Conservation (phyloP, 768 basidiomycete species). For the Termitomyces sp. region DNA sequence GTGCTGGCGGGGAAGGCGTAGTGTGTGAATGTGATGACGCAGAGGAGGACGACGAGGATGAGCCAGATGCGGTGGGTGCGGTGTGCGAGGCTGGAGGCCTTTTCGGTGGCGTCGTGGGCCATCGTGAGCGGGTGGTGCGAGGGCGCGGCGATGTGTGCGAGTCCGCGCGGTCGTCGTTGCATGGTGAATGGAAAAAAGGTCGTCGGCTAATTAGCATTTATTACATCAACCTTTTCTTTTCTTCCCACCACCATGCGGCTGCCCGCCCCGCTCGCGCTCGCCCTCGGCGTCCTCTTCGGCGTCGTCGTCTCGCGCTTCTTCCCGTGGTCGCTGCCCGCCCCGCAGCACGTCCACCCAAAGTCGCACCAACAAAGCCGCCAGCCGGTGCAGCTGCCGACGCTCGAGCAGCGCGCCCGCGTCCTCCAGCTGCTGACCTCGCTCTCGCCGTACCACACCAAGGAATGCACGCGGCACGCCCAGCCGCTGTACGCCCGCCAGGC, state of each 20-base stretch:
- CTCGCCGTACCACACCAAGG: slow-evolving; percentile 87
- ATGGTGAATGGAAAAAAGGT: slow-evolving; percentile 35
- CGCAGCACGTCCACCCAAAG: slow-evolving; percentile 26
- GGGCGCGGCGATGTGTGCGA: slow-evolving; percentile 54
- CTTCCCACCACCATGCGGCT: not conserved
- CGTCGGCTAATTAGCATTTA: too few species aligned
- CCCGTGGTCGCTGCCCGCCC: slow-evolving; percentile 20
- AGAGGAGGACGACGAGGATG: slow-evolving; percentile 50
- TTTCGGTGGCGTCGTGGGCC: slow-evolving; percentile 46
- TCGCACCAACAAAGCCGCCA: slow-evolving; percentile 54
- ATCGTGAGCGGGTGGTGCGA: slow-evolving; percentile 41
- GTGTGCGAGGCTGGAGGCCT: slow-evolving; percentile 50
- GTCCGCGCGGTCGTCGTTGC: slow-evolving; percentile 54
- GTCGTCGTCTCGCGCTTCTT: slow-evolving; percentile 49
- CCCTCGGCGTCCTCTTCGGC: slow-evolving; percentile 61
- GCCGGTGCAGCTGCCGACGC: slow-evolving; percentile 70
- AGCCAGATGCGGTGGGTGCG: slow-evolving; percentile 64
- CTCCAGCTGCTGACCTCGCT: slow-evolving; percentile 85
- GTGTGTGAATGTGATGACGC: slow-evolving; percentile 54
- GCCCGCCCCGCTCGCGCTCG: slow-evolving; percentile 38
- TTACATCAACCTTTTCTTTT: too few species aligned
- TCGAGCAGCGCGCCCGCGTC: slow-evolving; percentile 81
- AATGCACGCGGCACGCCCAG: slow-evolving; percentile 85
- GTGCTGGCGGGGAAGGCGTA: slow-evolving; percentile 41
- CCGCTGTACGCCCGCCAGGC: slow-evolving; percentile 84